Evolutionary conservation across 768 basidiomycete genomes (phyloP).

Genomic region (Harrya chromipes): DNA sequence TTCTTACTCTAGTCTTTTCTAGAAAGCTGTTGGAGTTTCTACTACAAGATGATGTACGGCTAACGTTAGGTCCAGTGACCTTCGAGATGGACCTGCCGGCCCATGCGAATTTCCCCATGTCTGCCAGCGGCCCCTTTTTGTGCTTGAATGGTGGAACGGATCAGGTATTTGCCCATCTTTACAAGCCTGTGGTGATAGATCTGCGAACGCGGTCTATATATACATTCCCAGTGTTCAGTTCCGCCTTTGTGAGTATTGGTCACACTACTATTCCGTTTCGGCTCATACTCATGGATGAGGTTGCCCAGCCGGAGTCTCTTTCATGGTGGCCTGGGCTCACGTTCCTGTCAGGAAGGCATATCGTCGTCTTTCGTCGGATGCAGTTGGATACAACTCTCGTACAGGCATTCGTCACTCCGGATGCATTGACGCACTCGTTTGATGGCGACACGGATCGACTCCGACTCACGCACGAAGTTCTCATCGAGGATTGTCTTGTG

Average conservation of each 20-base stretch:
- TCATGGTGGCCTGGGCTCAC: slow-evolving; percentile 12
- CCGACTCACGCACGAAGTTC: slow-evolving; percentile 19
- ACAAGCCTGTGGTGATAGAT: slow-evolving; percentile 16
- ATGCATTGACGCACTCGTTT: background rate
- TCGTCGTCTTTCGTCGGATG: slow-evolving; percentile 16
- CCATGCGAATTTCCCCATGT: slow-evolving; percentile 16
- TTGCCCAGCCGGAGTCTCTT: background rate
- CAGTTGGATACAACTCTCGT: slow-evolving; percentile 9
- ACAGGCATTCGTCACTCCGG: slow-evolving; percentile 16
- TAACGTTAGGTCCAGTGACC: slow-evolving; percentile 10
- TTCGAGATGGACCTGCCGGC: slow-evolving; percentile 19
- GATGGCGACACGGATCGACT: slow-evolving; percentile 1
- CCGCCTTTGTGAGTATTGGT: slow-evolving; percentile 10
- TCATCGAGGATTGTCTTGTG: slow-evolving; percentile 1
- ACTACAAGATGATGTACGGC: slow-evolving; percentile 9
- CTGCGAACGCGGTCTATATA: slow-evolving; percentile 15
- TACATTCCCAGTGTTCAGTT: slow-evolving; percentile 15
- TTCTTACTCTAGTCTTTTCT: slow-evolving; percentile 2
- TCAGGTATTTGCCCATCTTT: slow-evolving; percentile 4
- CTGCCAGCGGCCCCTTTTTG: slow-evolving; percentile 12
- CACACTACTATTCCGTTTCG: background rate
- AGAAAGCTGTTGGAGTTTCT: slow-evolving; percentile 25
- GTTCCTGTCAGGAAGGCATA: slow-evolving; percentile 8
- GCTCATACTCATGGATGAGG: background rate
- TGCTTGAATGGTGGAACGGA: slow-evolving; percentile 18